Conservation (phyloP, 2,329 filamentous ascomycete genomes). For the Verticillium longisporum region DNA sequence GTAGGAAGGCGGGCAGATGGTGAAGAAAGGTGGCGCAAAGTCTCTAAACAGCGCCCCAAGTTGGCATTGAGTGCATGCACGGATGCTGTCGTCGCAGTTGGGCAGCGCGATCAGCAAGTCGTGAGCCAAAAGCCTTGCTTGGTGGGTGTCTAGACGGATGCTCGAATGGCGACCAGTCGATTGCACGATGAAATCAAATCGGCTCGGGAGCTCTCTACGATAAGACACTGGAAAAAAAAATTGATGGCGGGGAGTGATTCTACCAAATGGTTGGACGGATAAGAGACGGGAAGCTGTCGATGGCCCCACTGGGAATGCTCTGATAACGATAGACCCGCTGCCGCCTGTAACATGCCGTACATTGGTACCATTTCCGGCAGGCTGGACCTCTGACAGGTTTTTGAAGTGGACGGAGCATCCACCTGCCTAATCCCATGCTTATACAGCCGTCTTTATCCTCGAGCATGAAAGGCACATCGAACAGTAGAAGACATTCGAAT, state of each 20-base stretch:
- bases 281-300: not conserved
- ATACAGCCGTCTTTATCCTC: no score
- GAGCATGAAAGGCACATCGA: no score
- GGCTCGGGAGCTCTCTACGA: not conserved
- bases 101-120: not conserved
- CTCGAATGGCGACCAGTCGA: not conserved
- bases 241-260: constrained; percentile 2
- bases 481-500: no score
- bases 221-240: constrained; percentile 7
- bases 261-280: not conserved
- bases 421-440: no score
- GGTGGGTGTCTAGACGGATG: not conserved
- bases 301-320: not conserved
- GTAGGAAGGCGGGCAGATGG: not conserved
- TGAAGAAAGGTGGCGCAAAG: not conserved
- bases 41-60: not conserved
- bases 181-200: not conserved
- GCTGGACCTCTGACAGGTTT: not conserved
- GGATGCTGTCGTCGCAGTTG: not conserved
- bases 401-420: no score
- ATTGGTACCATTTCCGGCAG: not conserved
- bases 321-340: no score
- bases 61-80: not conserved
- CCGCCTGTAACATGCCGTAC: no score
- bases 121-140: not conserved